Percentiles rank a stretch among this genome's conserved stretches.
These are phyloP conservation scores for Aureobasidium sp. DNA, from an alignment of 2,329 filamentous ascomycete genomes.

Conservation along the genomic window DNA sequence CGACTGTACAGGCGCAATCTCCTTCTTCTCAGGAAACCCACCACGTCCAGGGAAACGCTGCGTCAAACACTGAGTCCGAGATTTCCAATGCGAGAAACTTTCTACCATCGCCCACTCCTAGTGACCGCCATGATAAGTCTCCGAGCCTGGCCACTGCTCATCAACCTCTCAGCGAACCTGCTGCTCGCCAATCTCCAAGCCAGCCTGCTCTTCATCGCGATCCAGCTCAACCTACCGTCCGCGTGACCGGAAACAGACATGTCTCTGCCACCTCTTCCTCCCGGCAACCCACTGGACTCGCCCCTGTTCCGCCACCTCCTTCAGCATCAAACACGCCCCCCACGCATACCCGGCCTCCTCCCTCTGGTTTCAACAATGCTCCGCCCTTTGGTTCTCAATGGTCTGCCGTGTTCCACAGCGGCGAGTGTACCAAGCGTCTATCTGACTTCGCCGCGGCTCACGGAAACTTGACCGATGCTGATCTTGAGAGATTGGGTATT, in stretches of 20 bases:
- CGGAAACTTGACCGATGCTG: neutral
- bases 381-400: neutral
- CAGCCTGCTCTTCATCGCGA: neutral
- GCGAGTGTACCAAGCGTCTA: neutral
- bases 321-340: neutral
- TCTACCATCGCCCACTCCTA: constrained; percentile 11
- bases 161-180: neutral
- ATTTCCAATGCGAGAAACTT: neutral
- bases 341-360: neutral
- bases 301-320: neutral
- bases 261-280: neutral
- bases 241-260: neutral
- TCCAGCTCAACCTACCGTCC: neutral
- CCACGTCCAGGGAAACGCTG: neutral
- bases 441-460: neutral
- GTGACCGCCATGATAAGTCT: constrained; percentile 1
- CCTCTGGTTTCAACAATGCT: neutral
- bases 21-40: neutral
- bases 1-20: neutral
- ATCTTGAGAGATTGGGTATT: neutral
- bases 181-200: neutral
- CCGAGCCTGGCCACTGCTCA: neutral
- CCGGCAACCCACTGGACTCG: neutral
- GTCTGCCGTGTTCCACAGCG: neutral
- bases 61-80: neutral